Conservation (phyloP, 176 grass and related monocot species). For the Thinopyrum elongatum region DNA sequence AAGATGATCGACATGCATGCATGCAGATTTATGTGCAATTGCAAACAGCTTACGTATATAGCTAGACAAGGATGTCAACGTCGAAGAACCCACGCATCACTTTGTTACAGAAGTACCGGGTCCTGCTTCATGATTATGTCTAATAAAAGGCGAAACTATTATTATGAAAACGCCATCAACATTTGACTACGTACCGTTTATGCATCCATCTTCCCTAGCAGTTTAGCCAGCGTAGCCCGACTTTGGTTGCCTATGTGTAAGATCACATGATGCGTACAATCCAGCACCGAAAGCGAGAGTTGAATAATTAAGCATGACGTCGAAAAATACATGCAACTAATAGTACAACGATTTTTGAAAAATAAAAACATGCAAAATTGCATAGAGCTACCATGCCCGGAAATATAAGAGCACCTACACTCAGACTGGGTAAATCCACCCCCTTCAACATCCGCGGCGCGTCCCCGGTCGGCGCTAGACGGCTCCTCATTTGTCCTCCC, state of each 20-base stretch:
- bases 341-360: background rate
- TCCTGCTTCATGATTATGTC: background rate
- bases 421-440: no score
- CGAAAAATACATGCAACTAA: background rate
- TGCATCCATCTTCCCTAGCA: background rate
- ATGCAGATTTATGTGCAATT: background rate
- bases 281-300: background rate
- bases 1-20: background rate
- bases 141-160: background rate
- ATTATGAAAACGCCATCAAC: background rate
- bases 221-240: background rate
- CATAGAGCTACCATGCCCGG: background rate
- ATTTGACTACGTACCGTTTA: background rate
- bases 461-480: no score
- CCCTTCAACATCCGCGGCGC: no score
- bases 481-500: no score
- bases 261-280: background rate
- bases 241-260: background rate
- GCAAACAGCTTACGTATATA: background rate
- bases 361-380: no score
- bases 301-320: no score
- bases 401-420: no score
- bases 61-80: background rate
- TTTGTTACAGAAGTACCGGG: background rate
- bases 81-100: conserved; percentile 18